phyloP scores from a whole-genome alignment of 225 moss, liverwort and hornwort species.

The Straminergon stramineum region DNA sequence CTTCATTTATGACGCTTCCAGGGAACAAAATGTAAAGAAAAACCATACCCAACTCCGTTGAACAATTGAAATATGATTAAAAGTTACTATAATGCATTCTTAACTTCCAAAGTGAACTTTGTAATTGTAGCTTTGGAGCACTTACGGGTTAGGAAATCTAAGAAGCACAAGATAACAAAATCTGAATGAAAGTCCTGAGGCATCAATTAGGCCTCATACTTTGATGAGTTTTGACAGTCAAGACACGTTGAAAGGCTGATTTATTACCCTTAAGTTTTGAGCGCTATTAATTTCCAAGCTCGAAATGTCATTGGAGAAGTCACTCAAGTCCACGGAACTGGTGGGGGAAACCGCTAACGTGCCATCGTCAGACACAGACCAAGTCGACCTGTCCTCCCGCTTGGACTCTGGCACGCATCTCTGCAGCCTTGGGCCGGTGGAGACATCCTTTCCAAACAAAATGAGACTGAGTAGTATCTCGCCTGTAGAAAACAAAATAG shows the following conservation, averaged over 20 bases:
- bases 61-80: neutral
- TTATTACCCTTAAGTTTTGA: slow-evolving; percentile 13
- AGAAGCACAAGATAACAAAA: neutral
- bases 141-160: neutral
- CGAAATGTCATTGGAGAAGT: slow-evolving; percentile 9
- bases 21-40: neutral
- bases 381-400: neutral
- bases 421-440: neutral
- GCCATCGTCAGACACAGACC: slow-evolving; percentile 10
- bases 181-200: neutral
- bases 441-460: slow-evolving; percentile 39
- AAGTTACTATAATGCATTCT: neutral
- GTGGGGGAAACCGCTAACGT: slow-evolving; percentile 15
- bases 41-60: neutral
- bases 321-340: slow-evolving; percentile 37
- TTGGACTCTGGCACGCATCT: slow-evolving; percentile 11
- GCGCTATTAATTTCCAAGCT: neutral
- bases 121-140: neutral
- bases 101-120: neutral
- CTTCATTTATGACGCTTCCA: neutral
- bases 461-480: slow-evolving; percentile 34
- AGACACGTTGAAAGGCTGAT: neutral
- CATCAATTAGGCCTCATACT: neutral
- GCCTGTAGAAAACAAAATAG: slow-evolving; percentile 2
- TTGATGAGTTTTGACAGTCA: neutral